phyloP scores from a whole-genome alignment of 139 green algal genomes.

The Coelastrella sp. region DNA sequence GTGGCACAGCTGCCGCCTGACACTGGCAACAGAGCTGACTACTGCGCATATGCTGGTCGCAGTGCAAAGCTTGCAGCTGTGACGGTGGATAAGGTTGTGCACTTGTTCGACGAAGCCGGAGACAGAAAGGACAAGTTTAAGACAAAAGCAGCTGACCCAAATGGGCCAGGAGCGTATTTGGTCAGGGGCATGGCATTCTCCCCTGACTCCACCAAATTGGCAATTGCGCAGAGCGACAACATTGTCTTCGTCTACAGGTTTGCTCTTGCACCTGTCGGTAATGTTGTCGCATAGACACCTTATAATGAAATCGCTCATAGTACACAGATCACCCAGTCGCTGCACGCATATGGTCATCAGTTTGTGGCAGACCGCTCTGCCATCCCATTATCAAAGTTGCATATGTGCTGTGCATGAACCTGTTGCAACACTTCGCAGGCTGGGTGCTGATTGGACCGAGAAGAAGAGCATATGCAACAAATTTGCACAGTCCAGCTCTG shows the following conservation, averaged over 20 bases:
- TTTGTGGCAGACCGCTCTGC: too few species aligned
- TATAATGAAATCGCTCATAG: too few species aligned
- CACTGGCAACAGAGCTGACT: too few species aligned
- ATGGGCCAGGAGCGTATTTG: conserved; percentile 64
- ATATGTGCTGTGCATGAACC: too few species aligned
- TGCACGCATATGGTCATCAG: too few species aligned
- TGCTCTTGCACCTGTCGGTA: background rate
- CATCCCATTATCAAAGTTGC: too few species aligned
- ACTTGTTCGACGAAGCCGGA: conserved; percentile 88
- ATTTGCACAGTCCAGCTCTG: conserved; percentile 69
- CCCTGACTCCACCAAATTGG: conserved; percentile 86
- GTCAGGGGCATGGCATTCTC: conserved; percentile 87
- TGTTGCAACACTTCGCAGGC: conserved; percentile 21
- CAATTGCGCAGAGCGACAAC: conserved; percentile 90
- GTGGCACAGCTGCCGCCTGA: background rate
- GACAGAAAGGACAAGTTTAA: conserved; percentile 90
- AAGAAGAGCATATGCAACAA: conserved; percentile 96
- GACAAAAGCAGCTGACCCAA: conserved; percentile 71
- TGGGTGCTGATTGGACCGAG: conserved; percentile 77
- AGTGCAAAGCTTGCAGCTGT: conserved; percentile 81
- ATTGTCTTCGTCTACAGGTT: conserved; percentile 93
- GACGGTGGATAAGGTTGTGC: conserved; percentile 84
- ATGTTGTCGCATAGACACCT: background rate
- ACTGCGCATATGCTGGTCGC: conserved; percentile 16
- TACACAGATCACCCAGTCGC: too few species aligned